Evolutionary conservation across 1,139 yeast genomes (phyloP).

Genomic region (Debaryomyces subglobosus): DNA sequence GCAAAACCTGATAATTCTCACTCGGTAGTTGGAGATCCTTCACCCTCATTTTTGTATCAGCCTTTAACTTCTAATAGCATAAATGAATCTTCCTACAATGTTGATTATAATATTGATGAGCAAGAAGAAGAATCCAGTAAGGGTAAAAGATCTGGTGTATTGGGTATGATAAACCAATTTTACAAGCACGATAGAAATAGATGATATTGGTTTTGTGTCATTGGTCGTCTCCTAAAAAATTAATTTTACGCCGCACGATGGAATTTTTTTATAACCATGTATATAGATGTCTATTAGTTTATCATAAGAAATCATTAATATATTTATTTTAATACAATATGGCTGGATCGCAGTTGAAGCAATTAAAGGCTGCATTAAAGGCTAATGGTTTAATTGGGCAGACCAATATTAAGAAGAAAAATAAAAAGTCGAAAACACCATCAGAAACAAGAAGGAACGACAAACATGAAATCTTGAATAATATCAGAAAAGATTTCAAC

Average conservation of each 20-base stretch:
- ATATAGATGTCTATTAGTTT: constrained; percentile 1
- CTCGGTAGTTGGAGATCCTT: constrained; percentile 11
- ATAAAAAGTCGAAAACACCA: constrained; percentile 59
- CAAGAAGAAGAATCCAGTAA: constrained; percentile 31
- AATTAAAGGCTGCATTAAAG: constrained; percentile 75
- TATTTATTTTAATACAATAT: constrained; percentile 30
- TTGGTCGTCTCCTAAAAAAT: not conserved
- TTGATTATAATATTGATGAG: constrained; percentile 35
- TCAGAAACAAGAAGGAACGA: constrained; percentile 73
- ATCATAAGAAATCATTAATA: not conserved
- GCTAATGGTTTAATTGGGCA: constrained; percentile 83
- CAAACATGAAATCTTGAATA: constrained; percentile 53
- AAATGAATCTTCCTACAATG: constrained; percentile 31
- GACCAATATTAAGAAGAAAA: constrained; percentile 60
- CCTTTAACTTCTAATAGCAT: constrained; percentile 19
- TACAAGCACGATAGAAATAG: constrained; percentile 58
- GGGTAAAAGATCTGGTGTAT: constrained; percentile 61
- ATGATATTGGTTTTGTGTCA: constrained; percentile 11
- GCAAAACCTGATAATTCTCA: constrained; percentile 7
- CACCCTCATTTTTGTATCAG: constrained; percentile 12
- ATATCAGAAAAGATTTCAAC: constrained; percentile 81
- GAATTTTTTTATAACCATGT: constrained; percentile 7
- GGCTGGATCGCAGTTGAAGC: constrained; percentile 92
- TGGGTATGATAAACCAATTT: constrained; percentile 83
- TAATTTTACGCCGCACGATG: constrained; percentile 17